Conservation (phyloP, 2,329 filamentous ascomycete genomes). For the Alternaria sp. region DNA sequence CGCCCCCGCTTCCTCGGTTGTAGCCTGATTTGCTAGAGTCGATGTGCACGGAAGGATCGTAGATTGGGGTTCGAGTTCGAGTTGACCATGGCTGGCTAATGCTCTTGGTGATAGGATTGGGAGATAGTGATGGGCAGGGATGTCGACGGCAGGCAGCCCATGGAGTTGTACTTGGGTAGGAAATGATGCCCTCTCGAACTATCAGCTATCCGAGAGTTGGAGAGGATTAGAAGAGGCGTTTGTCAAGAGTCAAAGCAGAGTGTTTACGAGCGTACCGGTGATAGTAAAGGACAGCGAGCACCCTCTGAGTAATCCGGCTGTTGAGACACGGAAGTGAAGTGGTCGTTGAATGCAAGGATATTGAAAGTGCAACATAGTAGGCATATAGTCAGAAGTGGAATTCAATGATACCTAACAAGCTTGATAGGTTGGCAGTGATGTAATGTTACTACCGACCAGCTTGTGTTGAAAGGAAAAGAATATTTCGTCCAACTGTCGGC, state of each 20-base stretch:
- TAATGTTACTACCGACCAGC: not conserved
- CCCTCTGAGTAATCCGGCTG: not conserved
- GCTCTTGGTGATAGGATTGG: not conserved
- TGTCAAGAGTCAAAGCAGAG: too few species aligned
- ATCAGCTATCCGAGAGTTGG: too few species aligned
- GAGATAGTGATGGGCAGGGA: too few species aligned
- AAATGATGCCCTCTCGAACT: not conserved
- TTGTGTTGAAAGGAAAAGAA: not conserved
- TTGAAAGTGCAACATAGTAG: fast-evolving
- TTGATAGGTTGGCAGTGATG: not conserved
- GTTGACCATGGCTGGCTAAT: not conserved
- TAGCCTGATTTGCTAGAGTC: not conserved
- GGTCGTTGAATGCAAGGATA: not conserved
- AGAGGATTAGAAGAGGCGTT: not conserved
- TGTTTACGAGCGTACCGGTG: not conserved
- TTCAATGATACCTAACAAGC: too few species aligned
- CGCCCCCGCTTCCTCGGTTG: not conserved
- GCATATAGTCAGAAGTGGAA: not conserved
- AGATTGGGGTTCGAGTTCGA: not conserved
- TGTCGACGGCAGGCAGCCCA: not conserved
- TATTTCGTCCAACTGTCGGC: not conserved
- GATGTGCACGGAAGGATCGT: not conserved
- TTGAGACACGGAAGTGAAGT: not conserved
- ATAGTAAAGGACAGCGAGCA: not conserved
- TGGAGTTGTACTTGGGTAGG: not conserved